Evolutionary conservation across 306 rosid genomes (phyloP), one percentile per base, ranked within the genome.

Genomic region (Malus orientalis): DNA sequence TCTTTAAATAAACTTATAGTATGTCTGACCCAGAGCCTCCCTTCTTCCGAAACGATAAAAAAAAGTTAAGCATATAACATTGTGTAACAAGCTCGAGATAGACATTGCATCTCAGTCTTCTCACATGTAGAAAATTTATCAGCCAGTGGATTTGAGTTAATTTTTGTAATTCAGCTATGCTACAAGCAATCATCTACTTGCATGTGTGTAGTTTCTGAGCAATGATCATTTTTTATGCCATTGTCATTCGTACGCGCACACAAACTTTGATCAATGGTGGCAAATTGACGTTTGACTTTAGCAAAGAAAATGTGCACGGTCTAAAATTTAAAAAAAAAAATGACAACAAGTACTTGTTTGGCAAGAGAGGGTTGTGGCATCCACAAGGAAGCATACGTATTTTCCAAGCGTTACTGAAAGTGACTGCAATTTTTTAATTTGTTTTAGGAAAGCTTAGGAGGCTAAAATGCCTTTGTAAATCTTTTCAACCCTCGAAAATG

Each of bases 401-500:
- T 14, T 71, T 71, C 29, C 36, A 19, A 29, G 63, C 23, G 32
- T 22, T 27, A 23, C 8, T 60, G 19, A 19, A 65, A 36, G 8
- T 55, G 76, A 33, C 57, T 20, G 40, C 53, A 72, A n/a, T 72
- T 12, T n/a, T 71, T 32, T n/a, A 36, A 23, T 11, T 60, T 57
- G 38, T 58, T 47, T 20, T 36, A n/a, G 25, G 25, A 25, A 25
- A 25, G 25, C 25, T 25, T 25, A 25, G 25, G 25, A 25, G 25
- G 25, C 1, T 33, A 1, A 33, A 33, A 33, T 33, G 40, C 0
- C 0, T 36, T 0, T 36, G 40, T 36, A 2, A 36, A 0, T 36
- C 2, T 36, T 36, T 0, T 0, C 0, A 0, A 2, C 0, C 0
- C 0, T 0, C 1, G 9, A 36, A 36, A 36, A 6, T 0, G 0